Base-by-base conservation (phyloP, 345 rosid species). In the Brassica carinata region DNA sequence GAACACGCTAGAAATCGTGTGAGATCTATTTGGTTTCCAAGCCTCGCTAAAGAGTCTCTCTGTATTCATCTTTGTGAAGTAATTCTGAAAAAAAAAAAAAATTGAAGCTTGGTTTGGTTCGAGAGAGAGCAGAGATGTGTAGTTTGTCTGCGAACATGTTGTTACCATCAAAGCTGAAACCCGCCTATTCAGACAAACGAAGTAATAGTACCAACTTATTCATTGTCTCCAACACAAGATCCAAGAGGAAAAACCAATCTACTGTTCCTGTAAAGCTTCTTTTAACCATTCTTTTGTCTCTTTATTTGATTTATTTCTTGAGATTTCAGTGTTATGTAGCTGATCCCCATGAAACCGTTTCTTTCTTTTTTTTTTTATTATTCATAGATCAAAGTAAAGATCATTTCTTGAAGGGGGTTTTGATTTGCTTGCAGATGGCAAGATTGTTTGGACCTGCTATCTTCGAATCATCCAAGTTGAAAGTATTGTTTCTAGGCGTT, bases 391-490 rank as follows among this genome's bases (percentile, higher is more conserved):
- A 18, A 10, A 33, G 55, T 9, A 5, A 61, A 8, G 23, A 59
- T 73, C 15, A 64, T n/a, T 0, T 64, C 10, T 7, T 31, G 2
- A 3, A 8, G n/a, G 51, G 8, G 7, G 9, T 13, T 29, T 18
- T 75, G 36, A 67, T 10, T 11, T 79, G 29, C n/a, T 51, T 58
- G 61, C 82, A 95, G 99, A 87, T 88, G 68, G 94, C 97, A 64
- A 93, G 99, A 65, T 79, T 95, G 75, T 95, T 95, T 79, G 98
- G 99, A 81, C 98, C 99, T 3, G 89, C 98, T 0, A 89, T 95
- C 19, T 95, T 95, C 76, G 98, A 95, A 82, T 90, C 99, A 3
- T 91, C 99, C 61, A 93, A 95, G 83, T 79, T 95, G 80, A 95
- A 91, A 83, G 99, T 95, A n/a, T 75, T 95, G 80, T 90, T 93